Evolutionary conservation across 2,329 filamentous ascomycete species (phyloP).

Genomic region (Fusarium nisikadoi): DNA sequence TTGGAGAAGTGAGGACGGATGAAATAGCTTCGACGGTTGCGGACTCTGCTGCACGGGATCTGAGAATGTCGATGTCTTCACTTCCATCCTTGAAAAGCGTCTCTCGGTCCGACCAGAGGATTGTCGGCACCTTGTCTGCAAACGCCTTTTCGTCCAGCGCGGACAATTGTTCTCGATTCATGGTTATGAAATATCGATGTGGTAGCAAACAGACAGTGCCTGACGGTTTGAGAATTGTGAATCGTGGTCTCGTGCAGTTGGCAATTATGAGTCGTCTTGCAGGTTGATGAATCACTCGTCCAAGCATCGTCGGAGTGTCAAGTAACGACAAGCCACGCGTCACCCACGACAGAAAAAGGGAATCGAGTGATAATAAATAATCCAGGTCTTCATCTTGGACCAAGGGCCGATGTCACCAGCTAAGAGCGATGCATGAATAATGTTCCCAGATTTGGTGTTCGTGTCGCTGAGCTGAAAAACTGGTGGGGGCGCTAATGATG

Average conservation of each 20-base stretch:
- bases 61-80: neutral
- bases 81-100: neutral
- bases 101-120: neutral
- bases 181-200: neutral
- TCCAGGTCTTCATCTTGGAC: neutral
- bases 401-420: neutral
- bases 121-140: neutral
- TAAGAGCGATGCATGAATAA: neutral
- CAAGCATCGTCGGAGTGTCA: neutral
- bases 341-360: neutral
- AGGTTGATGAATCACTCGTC: neutral
- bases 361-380: neutral
- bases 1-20: neutral
- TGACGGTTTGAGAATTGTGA: neutral
- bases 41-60: neutral
- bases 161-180: neutral
- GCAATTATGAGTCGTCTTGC: neutral
- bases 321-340: accelerated
- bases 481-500: neutral
- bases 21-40: neutral
- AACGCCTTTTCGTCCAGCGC: neutral
- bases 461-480: neutral
- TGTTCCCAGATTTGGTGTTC: neutral
- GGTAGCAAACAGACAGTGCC: accelerated
- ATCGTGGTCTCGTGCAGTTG: neutral